A percentile compares a stretch with the other conserved stretches of the same genome.
Evolutionary conservation across 352 stramenopile species (phyloP).

Genomic region (Pythium rhizo-oryzae): DNA sequence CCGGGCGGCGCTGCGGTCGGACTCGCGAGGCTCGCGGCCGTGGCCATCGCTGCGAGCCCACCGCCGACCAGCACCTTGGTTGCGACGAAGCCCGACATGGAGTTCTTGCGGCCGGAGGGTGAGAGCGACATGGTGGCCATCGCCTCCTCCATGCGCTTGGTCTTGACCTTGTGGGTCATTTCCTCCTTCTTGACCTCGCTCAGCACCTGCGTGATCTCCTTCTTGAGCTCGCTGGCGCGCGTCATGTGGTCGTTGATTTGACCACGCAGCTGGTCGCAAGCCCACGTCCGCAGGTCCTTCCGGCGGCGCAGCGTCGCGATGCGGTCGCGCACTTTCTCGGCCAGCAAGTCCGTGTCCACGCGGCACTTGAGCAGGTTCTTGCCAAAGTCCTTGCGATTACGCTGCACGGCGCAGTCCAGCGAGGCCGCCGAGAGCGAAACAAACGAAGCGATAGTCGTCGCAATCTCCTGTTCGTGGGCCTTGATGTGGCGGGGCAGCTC

Average conservation of each 20-base stretch:
- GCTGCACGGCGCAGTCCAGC: constrained; percentile 30
- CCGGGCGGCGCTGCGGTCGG: not conserved
- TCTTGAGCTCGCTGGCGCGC: constrained; percentile 63
- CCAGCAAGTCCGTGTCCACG: constrained; percentile 9
- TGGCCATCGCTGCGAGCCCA: constrained; percentile 25
- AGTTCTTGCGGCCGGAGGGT: constrained; percentile 22
- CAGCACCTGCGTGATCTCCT: constrained; percentile 44
- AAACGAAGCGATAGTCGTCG: constrained; percentile 32
- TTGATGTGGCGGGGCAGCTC: constrained; percentile 27
- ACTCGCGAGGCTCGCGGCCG: constrained; percentile 5
- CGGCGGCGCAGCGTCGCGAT: constrained; percentile 45
- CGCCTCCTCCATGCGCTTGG: constrained; percentile 54
- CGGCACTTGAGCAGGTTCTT: constrained; percentile 17
- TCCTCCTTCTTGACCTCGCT: constrained; percentile 63
- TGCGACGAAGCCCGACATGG: constrained; percentile 19
- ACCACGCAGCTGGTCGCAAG: constrained; percentile 52
- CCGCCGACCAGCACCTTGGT: constrained; percentile 21
- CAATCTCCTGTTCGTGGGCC: constrained; percentile 27
- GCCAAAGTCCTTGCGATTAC: constrained; percentile 22
- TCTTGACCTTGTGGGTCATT: constrained; percentile 49
- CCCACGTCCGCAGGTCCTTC: constrained; percentile 54
- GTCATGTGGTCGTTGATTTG: constrained; percentile 59
- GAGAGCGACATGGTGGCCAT: constrained; percentile 14
- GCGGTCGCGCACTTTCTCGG: constrained; percentile 39
- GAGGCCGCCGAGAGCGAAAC: constrained; percentile 26